phyloP scores from a whole-genome alignment of 306 rosid species.

The Gillenia trifoliata region DNA sequence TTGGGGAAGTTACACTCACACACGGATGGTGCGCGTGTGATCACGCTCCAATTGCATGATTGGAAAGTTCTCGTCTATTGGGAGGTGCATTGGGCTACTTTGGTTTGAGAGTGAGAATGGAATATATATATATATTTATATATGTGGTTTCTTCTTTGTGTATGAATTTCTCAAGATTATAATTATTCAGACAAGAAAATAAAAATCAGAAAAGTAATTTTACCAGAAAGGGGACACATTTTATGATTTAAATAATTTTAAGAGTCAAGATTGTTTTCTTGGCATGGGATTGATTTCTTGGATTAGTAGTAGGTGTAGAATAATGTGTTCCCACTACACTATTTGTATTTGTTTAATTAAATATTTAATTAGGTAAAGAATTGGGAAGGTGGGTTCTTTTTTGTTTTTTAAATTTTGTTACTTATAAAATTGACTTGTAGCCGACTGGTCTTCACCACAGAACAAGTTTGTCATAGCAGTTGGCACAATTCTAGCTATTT shows the following conservation, averaged over 20 bases:
- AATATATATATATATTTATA: too few relatives aligned
- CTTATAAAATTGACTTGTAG: conserved; percentile 9
- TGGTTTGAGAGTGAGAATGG: conserved; percentile 2
- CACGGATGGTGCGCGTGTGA: neutral
- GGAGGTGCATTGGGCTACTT: neutral
- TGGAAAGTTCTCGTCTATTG: neutral
- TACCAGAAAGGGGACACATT: neutral
- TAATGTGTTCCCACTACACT: conserved; percentile 9
- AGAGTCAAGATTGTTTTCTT: conserved; percentile 24
- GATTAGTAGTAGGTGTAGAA: conserved; percentile 42
- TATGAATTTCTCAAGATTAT: neutral
- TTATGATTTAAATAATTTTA: neutral
- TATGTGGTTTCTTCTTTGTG: neutral
- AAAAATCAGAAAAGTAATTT: neutral
- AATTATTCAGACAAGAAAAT: neutral
- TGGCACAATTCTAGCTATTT: neutral
- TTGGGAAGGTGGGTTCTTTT: conserved; percentile 9
- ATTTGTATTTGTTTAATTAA: conserved; percentile 21
- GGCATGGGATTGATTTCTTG: conserved; percentile 20
- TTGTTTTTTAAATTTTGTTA: neutral
- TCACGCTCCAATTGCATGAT: neutral
- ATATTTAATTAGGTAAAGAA: conserved; percentile 12
- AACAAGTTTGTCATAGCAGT: neutral
- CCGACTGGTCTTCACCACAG: neutral
- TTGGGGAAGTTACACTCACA: neutral